Base-by-base conservation (phyloP, 192 early-diverging fungal species). In the Endogone sp. region DNA sequence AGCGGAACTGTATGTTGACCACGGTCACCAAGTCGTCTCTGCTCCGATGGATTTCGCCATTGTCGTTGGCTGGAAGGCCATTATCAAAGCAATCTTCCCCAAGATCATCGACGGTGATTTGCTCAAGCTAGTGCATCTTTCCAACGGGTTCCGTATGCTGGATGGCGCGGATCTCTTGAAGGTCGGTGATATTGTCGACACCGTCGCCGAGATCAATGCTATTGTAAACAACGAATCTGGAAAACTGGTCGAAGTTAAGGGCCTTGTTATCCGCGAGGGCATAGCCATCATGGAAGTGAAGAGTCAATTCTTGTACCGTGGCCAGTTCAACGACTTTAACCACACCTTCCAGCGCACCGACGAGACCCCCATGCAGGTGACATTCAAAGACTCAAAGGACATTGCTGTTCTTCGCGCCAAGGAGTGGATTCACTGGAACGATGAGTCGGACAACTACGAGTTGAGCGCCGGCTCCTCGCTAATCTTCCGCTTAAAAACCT, bases 41-140 rank as follows among this genome's bases (percentile, higher is more conserved):
- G 88, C 90, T 56, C 96, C 96, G 24, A 91, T 98, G 92, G 94
- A 96, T 82, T 96, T 94, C 81, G 93, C 92, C 64, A 98, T 98
- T 66, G 93, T 95, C 63, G 92, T 93, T 63, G 93, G 91, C 32
- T 91, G 94, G 94, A 85, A 90, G 86, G 84, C 90, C 31, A 91
- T 96, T 64, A 91, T 95, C 75, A 92, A 92, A 81, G 93, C 93
- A 24, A 93, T 98, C 62, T 86, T 95, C 83, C 92, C 94, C 61
- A 92, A 93, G 78, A 90, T 93, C 25, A 94, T 98, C 65, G 92
- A 98, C 75, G 95, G 93, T 58, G 95, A 98, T 71, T 85, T 98
- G 57, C 84, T 98, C 72, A 86, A 88, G 63, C 82, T 98, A 4
- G 95, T 98, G 54, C 95, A 98, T 79, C 85, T 98, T 66, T 92